phyloP scores from a whole-genome alignment of 108 stramenopile genomes.

The Seminavis robusta region DNA sequence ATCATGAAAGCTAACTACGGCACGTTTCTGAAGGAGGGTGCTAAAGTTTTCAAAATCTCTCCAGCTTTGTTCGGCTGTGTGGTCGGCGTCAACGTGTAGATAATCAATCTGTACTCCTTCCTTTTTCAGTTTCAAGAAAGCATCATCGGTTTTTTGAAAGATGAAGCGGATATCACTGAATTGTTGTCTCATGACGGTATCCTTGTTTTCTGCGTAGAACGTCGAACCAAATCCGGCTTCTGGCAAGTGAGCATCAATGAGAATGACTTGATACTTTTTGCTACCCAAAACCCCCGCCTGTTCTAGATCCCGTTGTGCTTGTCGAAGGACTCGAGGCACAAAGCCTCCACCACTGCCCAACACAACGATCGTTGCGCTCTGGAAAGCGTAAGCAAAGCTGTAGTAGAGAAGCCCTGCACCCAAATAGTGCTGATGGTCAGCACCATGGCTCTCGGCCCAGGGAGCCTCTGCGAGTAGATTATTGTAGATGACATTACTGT shows the following conservation, averaged over 20 bases:
- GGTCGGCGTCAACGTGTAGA: slow-evolving; percentile 16
- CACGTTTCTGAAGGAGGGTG: neutral
- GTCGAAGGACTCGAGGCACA: slow-evolving; percentile 11
- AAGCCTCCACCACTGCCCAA: slow-evolving; percentile 12
- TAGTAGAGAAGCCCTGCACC: slow-evolving; percentile 17
- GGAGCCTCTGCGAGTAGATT: slow-evolving; percentile 9
- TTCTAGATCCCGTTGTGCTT: slow-evolving; percentile 9
- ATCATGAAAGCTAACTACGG: slow-evolving; percentile 15
- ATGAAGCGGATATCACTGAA: slow-evolving; percentile 9
- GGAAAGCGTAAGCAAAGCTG: slow-evolving; percentile 9
- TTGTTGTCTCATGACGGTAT: neutral
- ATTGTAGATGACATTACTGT: neutral
- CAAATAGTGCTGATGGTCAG: slow-evolving; percentile 9
- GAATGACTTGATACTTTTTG: neutral
- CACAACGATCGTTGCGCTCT: slow-evolving; percentile 9
- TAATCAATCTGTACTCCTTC: slow-evolving; percentile 7
- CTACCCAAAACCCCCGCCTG: neutral
- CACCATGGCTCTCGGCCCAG: slow-evolving; percentile 17
- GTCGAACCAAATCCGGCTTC: slow-evolving; percentile 10
- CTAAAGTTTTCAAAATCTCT: slow-evolving; percentile 12
- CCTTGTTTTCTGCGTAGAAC: slow-evolving; percentile 9
- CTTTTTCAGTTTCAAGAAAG: neutral
- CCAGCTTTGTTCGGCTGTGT: slow-evolving; percentile 14
- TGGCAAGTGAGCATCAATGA: slow-evolving; percentile 15
- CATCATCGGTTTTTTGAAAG: slow-evolving; percentile 12